Conservation (phyloP, 169 alveolate species). For the Plasmodium billcollinsi region DNA sequence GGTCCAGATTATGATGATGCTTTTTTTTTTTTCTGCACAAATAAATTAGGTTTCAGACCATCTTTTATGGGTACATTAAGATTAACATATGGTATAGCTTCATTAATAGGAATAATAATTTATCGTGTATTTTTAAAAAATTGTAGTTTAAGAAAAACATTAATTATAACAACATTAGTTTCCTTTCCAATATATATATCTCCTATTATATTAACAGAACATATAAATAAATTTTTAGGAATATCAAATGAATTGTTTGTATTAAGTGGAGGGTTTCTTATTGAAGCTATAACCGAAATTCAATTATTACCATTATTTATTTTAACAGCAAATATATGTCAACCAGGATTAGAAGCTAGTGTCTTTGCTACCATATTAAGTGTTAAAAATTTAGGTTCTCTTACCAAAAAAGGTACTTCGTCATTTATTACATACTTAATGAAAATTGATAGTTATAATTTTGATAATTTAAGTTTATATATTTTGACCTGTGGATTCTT, state of each 20-base stretch:
- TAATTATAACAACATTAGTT: conserved; percentile 91
- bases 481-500: conserved; percentile 90
- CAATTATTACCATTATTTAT: conserved; percentile 95
- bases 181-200: conserved; percentile 87
- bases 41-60: conserved; percentile 93
- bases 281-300: conserved; percentile 93
- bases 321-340: conserved; percentile 95
- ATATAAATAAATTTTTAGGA: conserved; percentile 89
- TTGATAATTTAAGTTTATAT: conserved; percentile 90
- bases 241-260: conserved; percentile 93
- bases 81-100: conserved; percentile 93
- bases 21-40: conserved; percentile 95
- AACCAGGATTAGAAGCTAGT: conserved; percentile 97
- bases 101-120: conserved; percentile 91
- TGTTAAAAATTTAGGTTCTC: conserved; percentile 93
- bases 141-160: conserved; percentile 89
- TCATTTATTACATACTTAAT: conserved; percentile 90
- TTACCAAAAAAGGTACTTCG: conserved; percentile 93
- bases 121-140: conserved; percentile 91
- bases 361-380: conserved; percentile 96
- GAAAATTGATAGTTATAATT: conserved; percentile 93
- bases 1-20: conserved; percentile 95
- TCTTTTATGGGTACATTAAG: conserved; percentile 95
- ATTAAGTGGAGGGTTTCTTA: conserved; percentile 92
- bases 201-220: conserved; percentile 91